A percentile compares a stretch with the other conserved stretches of the same genome.
phyloP scores from a whole-genome alignment of 225 moss, liverwort and hornwort species.

The Sphagnum contortum region DNA sequence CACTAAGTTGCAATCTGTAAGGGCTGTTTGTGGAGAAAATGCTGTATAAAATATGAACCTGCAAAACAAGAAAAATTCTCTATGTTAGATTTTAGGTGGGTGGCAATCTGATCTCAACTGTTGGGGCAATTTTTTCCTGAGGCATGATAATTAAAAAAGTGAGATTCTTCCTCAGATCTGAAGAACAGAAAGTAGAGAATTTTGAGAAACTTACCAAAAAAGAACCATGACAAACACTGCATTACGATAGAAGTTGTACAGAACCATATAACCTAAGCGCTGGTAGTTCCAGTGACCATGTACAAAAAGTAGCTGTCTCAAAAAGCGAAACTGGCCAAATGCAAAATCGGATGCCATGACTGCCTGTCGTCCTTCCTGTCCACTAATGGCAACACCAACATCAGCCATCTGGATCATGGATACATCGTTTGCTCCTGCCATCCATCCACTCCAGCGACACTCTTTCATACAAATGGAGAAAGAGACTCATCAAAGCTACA shows the following conservation, averaged over 20 bases:
- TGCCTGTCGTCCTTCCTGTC: conserved; percentile 98
- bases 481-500: neutral
- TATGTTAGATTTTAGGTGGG: neutral
- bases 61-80: neutral
- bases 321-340: conserved; percentile 78
- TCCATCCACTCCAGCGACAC: neutral
- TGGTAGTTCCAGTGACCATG: conserved; percentile 97
- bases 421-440: conserved; percentile 84
- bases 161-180: neutral
- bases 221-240: conserved; percentile 86
- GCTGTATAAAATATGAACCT: conserved; percentile 78
- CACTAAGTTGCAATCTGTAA: conserved; percentile 87
- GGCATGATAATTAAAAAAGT: neutral
- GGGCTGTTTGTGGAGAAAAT: conserved; percentile 64
- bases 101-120: neutral
- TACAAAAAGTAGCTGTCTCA: conserved; percentile 63
- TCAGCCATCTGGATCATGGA: conserved; percentile 98
- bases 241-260: conserved; percentile 91
- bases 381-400: conserved; percentile 80
- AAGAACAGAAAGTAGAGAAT: neutral
- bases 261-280: conserved; percentile 81
- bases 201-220: conserved; percentile 52
- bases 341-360: conserved; percentile 94
- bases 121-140: too few species aligned
- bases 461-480: neutral